Conservation (phyloP, 228 moss, liverwort and hornwort species). For the Sphagnum magellanicum region DNA sequence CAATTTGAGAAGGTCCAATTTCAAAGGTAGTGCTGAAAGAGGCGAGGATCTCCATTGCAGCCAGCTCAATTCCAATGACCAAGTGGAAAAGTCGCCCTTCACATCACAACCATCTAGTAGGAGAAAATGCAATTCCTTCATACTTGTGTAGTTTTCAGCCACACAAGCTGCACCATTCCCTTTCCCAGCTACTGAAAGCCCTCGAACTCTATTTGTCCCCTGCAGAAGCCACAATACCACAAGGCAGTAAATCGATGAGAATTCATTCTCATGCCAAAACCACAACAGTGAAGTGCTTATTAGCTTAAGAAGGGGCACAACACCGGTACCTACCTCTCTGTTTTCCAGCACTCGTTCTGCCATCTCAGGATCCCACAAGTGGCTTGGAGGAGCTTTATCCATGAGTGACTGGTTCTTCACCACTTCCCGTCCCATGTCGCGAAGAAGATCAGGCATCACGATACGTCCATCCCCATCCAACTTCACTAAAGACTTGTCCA, state of each 20-base stretch:
- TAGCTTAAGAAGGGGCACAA: neutral
- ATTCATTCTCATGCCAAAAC: neutral
- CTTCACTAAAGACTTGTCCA: conserved; percentile 11
- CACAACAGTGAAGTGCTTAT: neutral
- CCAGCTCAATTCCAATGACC: conserved; percentile 23
- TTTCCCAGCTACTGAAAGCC: conserved; percentile 13
- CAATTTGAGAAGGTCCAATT: conserved; percentile 1
- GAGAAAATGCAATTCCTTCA: conserved; percentile 22
- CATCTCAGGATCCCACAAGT: conserved; percentile 13
- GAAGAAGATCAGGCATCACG: conserved; percentile 17
- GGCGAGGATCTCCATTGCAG: conserved; percentile 20
- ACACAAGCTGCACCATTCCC: neutral
- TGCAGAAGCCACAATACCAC: neutral
- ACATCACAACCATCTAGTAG: conserved; percentile 15
- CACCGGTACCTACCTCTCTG: conserved; percentile 3
- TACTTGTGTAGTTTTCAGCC: conserved; percentile 5
- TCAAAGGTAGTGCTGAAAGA: conserved; percentile 10
- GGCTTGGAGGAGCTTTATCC: neutral
- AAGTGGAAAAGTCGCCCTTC: conserved; percentile 12
- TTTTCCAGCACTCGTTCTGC: neutral
- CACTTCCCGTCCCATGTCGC: conserved; percentile 6
- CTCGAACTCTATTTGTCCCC: conserved; percentile 13
- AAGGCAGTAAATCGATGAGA: neutral
- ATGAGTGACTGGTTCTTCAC: neutral
- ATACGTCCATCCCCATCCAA: conserved; percentile 8